phyloP scores from a whole-genome alignment of 768 basidiomycete species.

The Gelatoporia subvermispora region DNA sequence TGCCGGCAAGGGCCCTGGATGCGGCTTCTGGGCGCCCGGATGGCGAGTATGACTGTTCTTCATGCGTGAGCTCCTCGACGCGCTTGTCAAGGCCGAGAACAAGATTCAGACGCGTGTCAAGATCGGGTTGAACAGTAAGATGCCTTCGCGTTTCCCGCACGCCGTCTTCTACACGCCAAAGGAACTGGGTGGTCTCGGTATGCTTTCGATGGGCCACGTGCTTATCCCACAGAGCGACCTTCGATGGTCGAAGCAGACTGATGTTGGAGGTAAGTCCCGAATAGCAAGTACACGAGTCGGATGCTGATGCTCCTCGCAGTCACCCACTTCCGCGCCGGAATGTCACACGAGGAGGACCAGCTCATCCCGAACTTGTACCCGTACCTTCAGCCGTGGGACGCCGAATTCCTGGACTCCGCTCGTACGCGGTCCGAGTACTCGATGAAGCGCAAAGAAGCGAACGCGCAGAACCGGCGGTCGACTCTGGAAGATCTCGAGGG shows the following conservation, averaged over 20 bases:
- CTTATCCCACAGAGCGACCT: conserved; percentile 97
- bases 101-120: conserved; percentile 99
- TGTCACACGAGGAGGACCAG: conserved; percentile 93
- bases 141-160: conserved; percentile 98
- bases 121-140: conserved; percentile 98
- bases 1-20: conserved; percentile 97
- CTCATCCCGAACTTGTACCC: conserved; percentile 97
- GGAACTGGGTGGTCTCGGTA: conserved; percentile 96
- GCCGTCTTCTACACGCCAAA: conserved; percentile 96
- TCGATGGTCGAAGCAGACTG: conserved; percentile 97
- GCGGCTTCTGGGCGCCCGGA: conserved; percentile 99
- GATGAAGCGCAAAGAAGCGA: conserved; percentile 99
- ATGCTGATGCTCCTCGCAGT: conserved; percentile 38
- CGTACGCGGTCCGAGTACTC: conserved; percentile 99
- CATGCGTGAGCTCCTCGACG: conserved; percentile 94
- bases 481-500: conserved; percentile 98
- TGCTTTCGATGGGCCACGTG: conserved; percentile 99
- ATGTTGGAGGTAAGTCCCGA: conserved; percentile 65
- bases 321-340: conserved; percentile 98
- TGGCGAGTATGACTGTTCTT: conserved; percentile 99
- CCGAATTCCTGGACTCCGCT: conserved; percentile 95
- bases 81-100: conserved; percentile 97
- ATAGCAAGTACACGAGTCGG: background rate
- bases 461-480: conserved; percentile 93
- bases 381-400: conserved; percentile 96